A percentile compares a stretch with the other conserved stretches of the same genome.
Evolutionary conservation across 1,284 basidiomycete species (phyloP).

Genomic region (Tylopilus orsonianus): DNA sequence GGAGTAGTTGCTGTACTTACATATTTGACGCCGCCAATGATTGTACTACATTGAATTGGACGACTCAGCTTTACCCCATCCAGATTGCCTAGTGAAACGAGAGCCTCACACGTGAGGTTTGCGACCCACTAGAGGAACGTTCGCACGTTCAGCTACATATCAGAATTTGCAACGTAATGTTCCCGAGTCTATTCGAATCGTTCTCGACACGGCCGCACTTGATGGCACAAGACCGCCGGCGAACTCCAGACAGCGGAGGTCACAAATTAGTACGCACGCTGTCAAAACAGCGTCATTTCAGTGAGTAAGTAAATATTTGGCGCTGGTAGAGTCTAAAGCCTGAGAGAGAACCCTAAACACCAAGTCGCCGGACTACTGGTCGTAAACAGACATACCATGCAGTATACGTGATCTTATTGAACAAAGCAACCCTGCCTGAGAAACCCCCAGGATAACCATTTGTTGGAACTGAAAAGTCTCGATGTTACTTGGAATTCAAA

Average conservation of each 20-base stretch:
- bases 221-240: slow-evolving; percentile 9
- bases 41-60: slow-evolving; percentile 1
- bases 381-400: slow-evolving; percentile 12
- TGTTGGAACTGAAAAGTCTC: slow-evolving; percentile 8
- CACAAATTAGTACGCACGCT: slow-evolving; percentile 20
- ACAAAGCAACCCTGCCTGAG: slow-evolving; percentile 26
- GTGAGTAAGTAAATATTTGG: slow-evolving; percentile 9
- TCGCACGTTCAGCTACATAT: slow-evolving; percentile 16
- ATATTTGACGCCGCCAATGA: background rate
- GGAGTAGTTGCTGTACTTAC: too few species aligned
- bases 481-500: too few species aligned
- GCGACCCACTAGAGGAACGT: background rate
- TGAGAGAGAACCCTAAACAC: slow-evolving; percentile 22
- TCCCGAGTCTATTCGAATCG: slow-evolving; percentile 9
- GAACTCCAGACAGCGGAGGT: slow-evolving; percentile 19
- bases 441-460: slow-evolving; percentile 12
- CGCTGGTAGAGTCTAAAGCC: slow-evolving; percentile 21
- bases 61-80: slow-evolving; percentile 12
- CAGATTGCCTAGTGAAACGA: slow-evolving; percentile 10
- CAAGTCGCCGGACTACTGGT: slow-evolving; percentile 12
- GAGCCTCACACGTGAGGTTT: slow-evolving; percentile 14
- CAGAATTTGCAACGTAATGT: slow-evolving; percentile 7
- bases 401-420: slow-evolving; percentile 29
- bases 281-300: slow-evolving; percentile 21
- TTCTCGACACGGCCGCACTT: slow-evolving; percentile 14